Conservation (phyloP, 495 filamentous ascomycete species). For the Astrothelium macrocarpum region DNA sequence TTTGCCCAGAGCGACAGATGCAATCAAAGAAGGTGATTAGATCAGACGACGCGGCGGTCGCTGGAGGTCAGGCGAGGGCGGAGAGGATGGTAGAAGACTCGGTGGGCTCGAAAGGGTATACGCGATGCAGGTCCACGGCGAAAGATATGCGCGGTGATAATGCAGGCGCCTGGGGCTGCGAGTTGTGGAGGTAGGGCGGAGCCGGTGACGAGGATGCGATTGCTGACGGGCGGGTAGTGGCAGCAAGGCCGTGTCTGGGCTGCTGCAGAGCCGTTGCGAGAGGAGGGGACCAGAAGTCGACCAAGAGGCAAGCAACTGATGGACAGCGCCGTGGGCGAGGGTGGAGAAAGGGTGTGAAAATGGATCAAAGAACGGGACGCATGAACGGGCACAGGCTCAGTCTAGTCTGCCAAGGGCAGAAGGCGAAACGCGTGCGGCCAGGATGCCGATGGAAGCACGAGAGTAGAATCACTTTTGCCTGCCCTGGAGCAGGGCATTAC, state of each 20-base stretch:
- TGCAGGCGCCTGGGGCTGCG: neutral
- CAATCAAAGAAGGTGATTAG: neutral
- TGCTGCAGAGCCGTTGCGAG: constrained; percentile 5
- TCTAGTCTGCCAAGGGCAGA: neutral
- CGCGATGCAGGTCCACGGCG: neutral
- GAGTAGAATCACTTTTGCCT: neutral
- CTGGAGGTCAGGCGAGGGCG: neutral
- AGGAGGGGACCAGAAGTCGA: neutral
- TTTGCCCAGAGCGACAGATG: neutral
- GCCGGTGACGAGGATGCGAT: constrained; percentile 6
- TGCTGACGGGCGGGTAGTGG: neutral
- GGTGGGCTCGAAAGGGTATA: neutral
- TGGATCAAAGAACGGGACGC: neutral
- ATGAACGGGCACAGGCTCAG: neutral
- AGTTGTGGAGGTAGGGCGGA: neutral
- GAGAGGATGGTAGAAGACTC: neutral
- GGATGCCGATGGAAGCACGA: neutral
- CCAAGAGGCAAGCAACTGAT: neutral
- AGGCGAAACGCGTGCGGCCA: neutral
- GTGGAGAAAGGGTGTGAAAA: neutral
- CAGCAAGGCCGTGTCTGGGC: neutral
- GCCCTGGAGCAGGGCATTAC: neutral
- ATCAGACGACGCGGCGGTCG: constrained; percentile 1
- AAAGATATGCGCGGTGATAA: constrained; percentile 5
- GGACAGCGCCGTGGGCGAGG: neutral